Evolutionary conservation across 1,139 yeast species (phyloP).

Genomic region (Geotrichum aggregatum): DNA sequence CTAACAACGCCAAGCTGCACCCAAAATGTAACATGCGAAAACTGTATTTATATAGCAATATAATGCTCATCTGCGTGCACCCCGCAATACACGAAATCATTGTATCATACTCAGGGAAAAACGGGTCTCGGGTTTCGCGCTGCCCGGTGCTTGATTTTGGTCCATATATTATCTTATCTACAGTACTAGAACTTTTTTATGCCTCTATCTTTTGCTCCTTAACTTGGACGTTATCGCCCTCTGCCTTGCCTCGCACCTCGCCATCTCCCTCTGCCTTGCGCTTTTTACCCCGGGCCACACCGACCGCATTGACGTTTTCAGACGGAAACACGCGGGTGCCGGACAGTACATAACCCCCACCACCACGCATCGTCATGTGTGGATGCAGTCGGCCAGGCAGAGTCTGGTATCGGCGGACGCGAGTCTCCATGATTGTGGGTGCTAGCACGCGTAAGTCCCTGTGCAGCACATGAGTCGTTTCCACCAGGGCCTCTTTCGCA

Average conservation of each 20-base stretch:
- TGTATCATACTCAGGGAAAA: no score
- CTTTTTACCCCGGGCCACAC: constrained; percentile 31
- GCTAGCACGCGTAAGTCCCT: constrained; percentile 70
- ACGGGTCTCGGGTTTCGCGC: no score
- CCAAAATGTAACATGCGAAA: no score
- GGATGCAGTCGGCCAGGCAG: constrained; percentile 95
- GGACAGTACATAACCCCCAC: constrained; percentile 81
- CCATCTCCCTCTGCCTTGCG: constrained; percentile 25
- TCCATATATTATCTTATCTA: no score
- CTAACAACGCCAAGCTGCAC: no score
- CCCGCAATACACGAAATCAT: no score
- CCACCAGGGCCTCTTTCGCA: constrained; percentile 71
- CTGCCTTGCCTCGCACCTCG: neutral
- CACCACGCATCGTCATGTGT: constrained; percentile 86
- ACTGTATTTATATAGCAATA: no score
- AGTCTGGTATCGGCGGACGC: constrained; percentile 85
- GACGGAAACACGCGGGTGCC: constrained; percentile 81
- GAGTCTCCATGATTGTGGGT: constrained; percentile 76
- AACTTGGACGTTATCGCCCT: no score
- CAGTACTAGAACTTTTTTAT: no score
- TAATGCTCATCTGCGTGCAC: no score
- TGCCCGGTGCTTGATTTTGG: no score
- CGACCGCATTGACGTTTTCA: constrained; percentile 45
- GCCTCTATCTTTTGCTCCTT: no score
- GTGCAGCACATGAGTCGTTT: constrained; percentile 62